Evolutionary conservation across 257 asterid species (phyloP).

Genomic region (Penstemon davidsonii): DNA sequence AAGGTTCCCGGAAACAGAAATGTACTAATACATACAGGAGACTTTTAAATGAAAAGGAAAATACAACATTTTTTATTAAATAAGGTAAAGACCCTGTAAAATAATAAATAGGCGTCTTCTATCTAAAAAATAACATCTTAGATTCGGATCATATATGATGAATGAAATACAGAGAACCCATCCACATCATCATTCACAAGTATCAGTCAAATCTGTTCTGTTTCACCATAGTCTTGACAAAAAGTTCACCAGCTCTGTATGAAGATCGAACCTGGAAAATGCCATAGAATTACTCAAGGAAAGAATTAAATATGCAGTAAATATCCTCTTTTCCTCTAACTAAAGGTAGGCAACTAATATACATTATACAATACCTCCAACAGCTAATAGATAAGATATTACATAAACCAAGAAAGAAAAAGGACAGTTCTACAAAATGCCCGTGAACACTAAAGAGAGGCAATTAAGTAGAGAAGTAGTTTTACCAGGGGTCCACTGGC

Average conservation of each 20-base stretch:
- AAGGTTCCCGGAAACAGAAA: no score
- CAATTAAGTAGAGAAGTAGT: background rate
- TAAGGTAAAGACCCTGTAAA: no score
- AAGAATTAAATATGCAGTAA: background rate
- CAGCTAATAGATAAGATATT: background rate
- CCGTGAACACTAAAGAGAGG: background rate
- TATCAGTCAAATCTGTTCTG: constrained; percentile 29
- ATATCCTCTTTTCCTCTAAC: background rate
- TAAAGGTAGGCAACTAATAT: background rate
- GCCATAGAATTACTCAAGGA: background rate
- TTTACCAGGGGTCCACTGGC: constrained; percentile 98
- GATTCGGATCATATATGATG: no score
- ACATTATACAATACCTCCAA: background rate
- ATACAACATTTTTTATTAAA: no score
- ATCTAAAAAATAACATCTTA: no score
- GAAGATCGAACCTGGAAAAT: constrained; percentile 88
- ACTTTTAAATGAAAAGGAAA: no score
- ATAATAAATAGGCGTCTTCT: no score
- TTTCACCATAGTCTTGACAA: constrained; percentile 86
- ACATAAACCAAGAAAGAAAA: background rate
- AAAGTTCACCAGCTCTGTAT: constrained; percentile 95
- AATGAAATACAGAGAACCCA: no score
- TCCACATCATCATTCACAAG: no score
- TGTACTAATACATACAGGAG: no score
- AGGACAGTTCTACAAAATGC: background rate